phyloP scores from a whole-genome alignment of 305 asterid species.

The Rubia balearica region DNA sequence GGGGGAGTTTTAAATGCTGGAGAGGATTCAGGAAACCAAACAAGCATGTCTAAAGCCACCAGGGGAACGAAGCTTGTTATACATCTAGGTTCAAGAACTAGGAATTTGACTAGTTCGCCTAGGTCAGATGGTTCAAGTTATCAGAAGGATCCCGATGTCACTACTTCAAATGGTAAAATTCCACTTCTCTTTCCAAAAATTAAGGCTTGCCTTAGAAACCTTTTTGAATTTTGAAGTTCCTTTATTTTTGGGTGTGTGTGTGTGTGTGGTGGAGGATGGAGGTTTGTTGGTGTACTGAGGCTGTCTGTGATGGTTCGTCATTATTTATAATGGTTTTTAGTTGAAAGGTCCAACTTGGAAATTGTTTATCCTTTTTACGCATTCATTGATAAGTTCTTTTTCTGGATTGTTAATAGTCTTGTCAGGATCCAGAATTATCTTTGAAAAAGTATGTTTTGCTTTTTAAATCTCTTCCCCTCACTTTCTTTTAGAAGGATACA shows the following conservation, averaged over 20 bases:
- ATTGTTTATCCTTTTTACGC: too few relatives aligned
- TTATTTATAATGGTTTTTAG: too few relatives aligned
- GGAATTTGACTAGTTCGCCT: constrained; percentile 45
- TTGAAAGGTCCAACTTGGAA: too few relatives aligned
- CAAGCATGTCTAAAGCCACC: constrained; percentile 36
- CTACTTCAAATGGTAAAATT: constrained; percentile 54
- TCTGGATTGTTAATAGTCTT: neutral
- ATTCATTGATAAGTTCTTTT: neutral
- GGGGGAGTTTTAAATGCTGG: constrained; percentile 26
- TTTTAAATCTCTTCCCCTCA: neutral
- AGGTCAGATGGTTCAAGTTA: constrained; percentile 56
- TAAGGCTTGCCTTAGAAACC: neutral
- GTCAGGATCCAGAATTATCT: neutral
- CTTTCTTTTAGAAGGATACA: neutral
- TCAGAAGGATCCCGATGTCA: constrained; percentile 42
- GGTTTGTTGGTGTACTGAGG: too few relatives aligned
- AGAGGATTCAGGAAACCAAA: constrained; percentile 47
- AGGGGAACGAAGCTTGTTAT: constrained; percentile 83
- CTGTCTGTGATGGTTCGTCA: too few relatives aligned
- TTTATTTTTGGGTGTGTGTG: too few relatives aligned
- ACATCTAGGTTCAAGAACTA: constrained; percentile 71
- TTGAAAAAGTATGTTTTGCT: neutral
- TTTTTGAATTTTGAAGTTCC: neutral
- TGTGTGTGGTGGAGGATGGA: too few relatives aligned
- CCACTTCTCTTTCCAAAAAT: constrained; percentile 1